Evolutionary conservation across 192 early-diverging fungal genomes (phyloP), one percentile per base, ranked within the genome.

Genomic region (Podila horticola): DNA sequence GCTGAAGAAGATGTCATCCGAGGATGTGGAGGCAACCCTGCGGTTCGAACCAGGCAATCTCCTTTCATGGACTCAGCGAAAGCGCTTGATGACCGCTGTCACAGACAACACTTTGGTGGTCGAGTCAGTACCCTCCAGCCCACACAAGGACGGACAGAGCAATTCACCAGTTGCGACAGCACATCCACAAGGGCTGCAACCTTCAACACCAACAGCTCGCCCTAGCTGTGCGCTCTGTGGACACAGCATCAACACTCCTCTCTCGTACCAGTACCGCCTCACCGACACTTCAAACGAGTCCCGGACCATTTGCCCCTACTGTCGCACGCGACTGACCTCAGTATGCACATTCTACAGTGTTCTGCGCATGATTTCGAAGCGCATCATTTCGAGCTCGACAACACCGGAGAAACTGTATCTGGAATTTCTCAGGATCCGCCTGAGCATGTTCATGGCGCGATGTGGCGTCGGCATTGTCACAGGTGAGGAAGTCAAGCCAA

Each of bases 391-490:
- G 4, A 69, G 71, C 17, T 65, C 70, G 0, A 76, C 74, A 1
- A 76, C 74, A 2, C 82, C 82, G 9, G 74, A 75, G 45, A 75
- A 76, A 41, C n/a, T 83, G 22, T 83, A 83, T 12, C 66, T 76
- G 11, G 82, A 83, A 5, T 75, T 83, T 12, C 50, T 83, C 52
- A 62, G 74, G 82, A 75, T 75, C 26, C 69, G 82, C 1, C 17
- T 83, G 41, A 65, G 82, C 28, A 83, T 83, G 82, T 83, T 75
- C 63, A 64, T 83, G 82, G 82, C 82, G 4, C 66, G 82, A 13
- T 83, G 82, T 49, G 82, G 82, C 5, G 82, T 76, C 24, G 82
- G 74, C 30, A 67, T 83, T n/a, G 60, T 76, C 4, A 83, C 77
- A 5, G 77, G 77, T 2, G 77, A 73, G 10, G 77, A 81, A 26